These are phyloP conservation scores for Drechmeria coniospora DNA, from an alignment of 2,329 filamentous ascomycete genomes.

Conservation along the genomic window DNA sequence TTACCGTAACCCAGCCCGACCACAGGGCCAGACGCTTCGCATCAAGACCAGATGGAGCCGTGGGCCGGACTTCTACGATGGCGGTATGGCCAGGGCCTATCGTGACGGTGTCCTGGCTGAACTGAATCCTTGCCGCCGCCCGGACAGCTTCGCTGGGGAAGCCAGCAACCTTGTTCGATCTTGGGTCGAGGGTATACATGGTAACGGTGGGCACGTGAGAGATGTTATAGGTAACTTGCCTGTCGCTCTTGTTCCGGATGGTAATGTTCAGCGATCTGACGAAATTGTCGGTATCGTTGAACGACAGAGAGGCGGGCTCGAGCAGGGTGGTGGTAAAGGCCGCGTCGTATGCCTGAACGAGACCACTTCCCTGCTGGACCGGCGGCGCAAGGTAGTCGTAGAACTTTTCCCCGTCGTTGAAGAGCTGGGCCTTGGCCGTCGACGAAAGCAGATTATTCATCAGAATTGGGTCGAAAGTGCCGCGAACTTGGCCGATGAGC, in stretches of 20 bases:
- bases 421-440: slow-evolving; percentile 24
- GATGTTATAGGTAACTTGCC: slow-evolving; percentile 30
- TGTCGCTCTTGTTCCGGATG: slow-evolving; percentile 31
- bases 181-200: slow-evolving; percentile 25
- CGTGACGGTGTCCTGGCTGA: too few relatives aligned
- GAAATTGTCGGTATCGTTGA: slow-evolving; percentile 42
- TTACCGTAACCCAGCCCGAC: too few relatives aligned
- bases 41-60: too few relatives aligned
- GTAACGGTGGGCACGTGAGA: slow-evolving; percentile 27
- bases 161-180: too few relatives aligned
- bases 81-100: too few relatives aligned
- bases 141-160: too few relatives aligned
- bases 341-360: slow-evolving; percentile 27
- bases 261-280: slow-evolving; percentile 26
- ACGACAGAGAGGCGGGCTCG: slow-evolving; percentile 33
- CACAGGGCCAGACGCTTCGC: too few relatives aligned
- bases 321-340: slow-evolving; percentile 33
- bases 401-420: slow-evolving; percentile 17
- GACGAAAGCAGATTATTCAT: slow-evolving; percentile 27
- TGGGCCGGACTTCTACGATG: too few relatives aligned
- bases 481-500: slow-evolving; percentile 21
- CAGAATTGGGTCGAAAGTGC: slow-evolving; percentile 25
- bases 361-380: slow-evolving; percentile 30
- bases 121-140: too few relatives aligned
- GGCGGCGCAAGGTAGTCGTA: slow-evolving; percentile 25